phyloP scores from a whole-genome alignment of 2,329 filamentous ascomycete species.

The Thelonectria olida region DNA sequence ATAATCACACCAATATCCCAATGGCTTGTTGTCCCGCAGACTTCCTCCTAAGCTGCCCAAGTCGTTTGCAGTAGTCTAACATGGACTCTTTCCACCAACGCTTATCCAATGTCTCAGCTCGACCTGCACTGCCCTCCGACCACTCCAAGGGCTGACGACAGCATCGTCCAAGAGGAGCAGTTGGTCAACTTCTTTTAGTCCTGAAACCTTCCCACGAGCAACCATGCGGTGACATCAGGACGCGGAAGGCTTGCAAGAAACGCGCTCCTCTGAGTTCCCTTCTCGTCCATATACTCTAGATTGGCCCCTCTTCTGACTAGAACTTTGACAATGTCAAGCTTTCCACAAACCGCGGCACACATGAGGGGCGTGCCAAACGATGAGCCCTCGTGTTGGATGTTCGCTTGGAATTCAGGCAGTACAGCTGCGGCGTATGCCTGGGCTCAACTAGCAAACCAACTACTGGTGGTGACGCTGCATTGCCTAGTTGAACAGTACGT shows the following conservation, averaged over 20 bases:
- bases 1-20: not conserved
- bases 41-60: not conserved
- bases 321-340: not conserved
- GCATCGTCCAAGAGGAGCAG: not conserved
- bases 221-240: not conserved
- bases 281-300: not conserved
- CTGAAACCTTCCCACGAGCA: constrained; percentile 7
- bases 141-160: not conserved
- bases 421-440: too few relatives aligned
- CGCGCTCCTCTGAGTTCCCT: not conserved
- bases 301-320: constrained; percentile 1
- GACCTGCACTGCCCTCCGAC: not conserved
- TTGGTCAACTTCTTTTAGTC: constrained; percentile 2
- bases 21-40: not conserved
- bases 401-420: not conserved
- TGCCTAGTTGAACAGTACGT: too few relatives aligned
- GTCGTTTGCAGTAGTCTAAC: not conserved
- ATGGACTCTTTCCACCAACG: not conserved
- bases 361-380: constrained; percentile 1
- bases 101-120: not conserved
- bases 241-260: not conserved
- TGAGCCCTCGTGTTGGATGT: constrained; percentile 1
- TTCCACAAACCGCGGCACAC: not conserved
- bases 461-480: too few relatives aligned
- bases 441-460: too few relatives aligned